A percentile compares a stretch with the other conserved stretches of the same genome.
phyloP scores from a whole-genome alignment of 2,329 filamentous ascomycete genomes.

The Stemphylium vesicarium region DNA sequence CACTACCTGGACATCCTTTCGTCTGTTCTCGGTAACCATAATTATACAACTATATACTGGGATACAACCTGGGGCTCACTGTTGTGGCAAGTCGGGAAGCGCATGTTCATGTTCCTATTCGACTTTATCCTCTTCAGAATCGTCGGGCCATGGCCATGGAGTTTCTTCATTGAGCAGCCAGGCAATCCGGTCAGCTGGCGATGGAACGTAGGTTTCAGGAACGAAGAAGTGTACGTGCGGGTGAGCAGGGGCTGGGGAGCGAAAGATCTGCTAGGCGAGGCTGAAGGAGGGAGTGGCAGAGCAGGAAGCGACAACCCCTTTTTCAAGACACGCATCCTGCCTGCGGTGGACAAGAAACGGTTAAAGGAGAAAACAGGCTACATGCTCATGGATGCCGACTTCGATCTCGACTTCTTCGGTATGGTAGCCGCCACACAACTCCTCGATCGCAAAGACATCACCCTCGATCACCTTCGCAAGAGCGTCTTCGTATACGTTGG shows the following conservation, averaged over 20 bases:
- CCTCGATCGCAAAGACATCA: slow-evolving; percentile 66
- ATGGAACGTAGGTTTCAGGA: slow-evolving; percentile 74
- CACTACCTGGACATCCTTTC: slow-evolving; percentile 74
- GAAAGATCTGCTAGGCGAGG: slow-evolving; percentile 59
- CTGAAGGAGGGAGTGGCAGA: slow-evolving; percentile 54
- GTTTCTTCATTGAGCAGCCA: slow-evolving; percentile 66
- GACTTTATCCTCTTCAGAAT: slow-evolving; percentile 67
- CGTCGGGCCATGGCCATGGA: slow-evolving; percentile 55
- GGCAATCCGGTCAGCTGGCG: slow-evolving; percentile 75
- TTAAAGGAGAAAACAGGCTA: slow-evolving; percentile 84
- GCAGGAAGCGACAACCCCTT: slow-evolving; percentile 61
- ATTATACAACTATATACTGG: slow-evolving; percentile 70
- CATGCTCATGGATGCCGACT: slow-evolving; percentile 81
- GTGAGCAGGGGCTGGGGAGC: slow-evolving; percentile 76
- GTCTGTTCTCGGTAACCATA: slow-evolving; percentile 69
- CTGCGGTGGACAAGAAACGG: slow-evolving; percentile 71
- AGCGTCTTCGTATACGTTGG: slow-evolving; percentile 60
- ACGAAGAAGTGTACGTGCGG: slow-evolving; percentile 80
- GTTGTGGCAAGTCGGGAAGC: slow-evolving; percentile 61
- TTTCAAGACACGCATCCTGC: slow-evolving; percentile 67
- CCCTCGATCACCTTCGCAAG: slow-evolving; percentile 71
- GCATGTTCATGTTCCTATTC: slow-evolving; percentile 71
- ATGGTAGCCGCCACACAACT: slow-evolving; percentile 78
- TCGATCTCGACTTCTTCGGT: slow-evolving; percentile 83
- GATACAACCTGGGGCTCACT: slow-evolving; percentile 63